Evolutionary conservation across 73 alveolate genomes (phyloP), one percentile per base, ranked within the genome.

Genomic region (Tetrahymena thermophila): DNA sequence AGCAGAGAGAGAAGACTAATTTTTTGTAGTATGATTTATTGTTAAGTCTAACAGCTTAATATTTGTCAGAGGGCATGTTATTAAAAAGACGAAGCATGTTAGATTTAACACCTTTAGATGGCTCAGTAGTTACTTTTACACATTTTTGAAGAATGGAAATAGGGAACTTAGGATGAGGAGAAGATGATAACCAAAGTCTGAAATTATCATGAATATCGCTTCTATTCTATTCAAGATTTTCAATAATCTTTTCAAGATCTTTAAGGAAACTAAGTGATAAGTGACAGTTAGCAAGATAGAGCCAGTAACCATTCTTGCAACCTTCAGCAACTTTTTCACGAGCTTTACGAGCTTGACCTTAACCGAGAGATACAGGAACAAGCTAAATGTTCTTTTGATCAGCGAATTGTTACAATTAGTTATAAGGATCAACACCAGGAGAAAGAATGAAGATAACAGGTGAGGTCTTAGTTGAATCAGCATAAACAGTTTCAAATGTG

Each of bases 91-190:
- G 96, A 93, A 98, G 98, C 99, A 99, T 98, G 97, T 99, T 99
- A 55, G 99, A 99, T 96, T 98, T 99, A 84, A 99, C 97, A n/a
- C 99, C 99, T 96, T 97, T 98, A 13, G 99, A 99, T 35, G 99
- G 99, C 97, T 99, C 99, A 93, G 99, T 98, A n/a, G 99, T 99
- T 58, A 99, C 98, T 97, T 99, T 99, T 95, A 99, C 94, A 96
- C 99, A 99, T 96, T 99, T 98, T 97, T 99, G 99, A 35, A 99
- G 98, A 35, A 99, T 97, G 35, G 99, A 97, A 85, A 99, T 99
- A 34, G 99, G 99, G 99, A 99, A 99, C 97, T 99, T 98, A 13
- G 99, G 99, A 94, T 99, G 99, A 35, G 99, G 99, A 95, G 99
- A 98, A 10, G 99, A 98, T 10, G 99, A 99, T 96, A 99, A 85